Evolutionary conservation across 1,284 basidiomycete species (phyloP), one percentile per base, ranked within the genome.

Genomic region (Ustilago hordei): DNA sequence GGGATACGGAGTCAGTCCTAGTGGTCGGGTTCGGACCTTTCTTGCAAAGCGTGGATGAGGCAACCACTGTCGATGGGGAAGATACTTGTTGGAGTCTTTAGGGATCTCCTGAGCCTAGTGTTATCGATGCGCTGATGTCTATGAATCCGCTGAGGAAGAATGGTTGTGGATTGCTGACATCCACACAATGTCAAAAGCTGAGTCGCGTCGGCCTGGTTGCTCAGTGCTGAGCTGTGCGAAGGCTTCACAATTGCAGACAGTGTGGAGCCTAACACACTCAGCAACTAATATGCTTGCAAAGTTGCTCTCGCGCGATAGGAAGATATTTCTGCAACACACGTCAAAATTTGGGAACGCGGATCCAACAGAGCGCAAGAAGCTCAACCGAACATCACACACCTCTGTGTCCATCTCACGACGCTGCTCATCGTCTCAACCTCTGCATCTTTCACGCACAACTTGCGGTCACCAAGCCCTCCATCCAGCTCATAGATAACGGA

Each of bases 241-340:
- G 9, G 60, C 8, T 41, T 31, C 47, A 28, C 31, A 48, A 41
- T n/a, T 23, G 31, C 23, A 3, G 7, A 12, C 8, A 2, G 60
- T 64, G 67, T 69, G 62, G 67, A 69, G 67, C 61, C 68, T 60
- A 35, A 56, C 31, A 59, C 65, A 60, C 39, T 36, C 48, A 50
- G 31, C 31, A 45, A 7, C 28, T 32, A 50, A 31, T 38, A 56
- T 47, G 0, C 31, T 47, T 13, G 5, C 15, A 4, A 19, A n/a
- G 23, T 28, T 50, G 43, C 38, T 72, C 53, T 72, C 69, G 69
- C 69, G 64, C 69, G 69, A 59, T 64, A 72, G 64, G 54, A 72
- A 72, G 38, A 45, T 17, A 15, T 34, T 31, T 56, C 17, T 28
- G 13, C 23, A 47, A 47, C 31, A 54, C 60, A 66, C 54, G 48